Evolutionary conservation across 192 early-diverging fungal species (phyloP).

Genomic region (Coemansia sp.): DNA sequence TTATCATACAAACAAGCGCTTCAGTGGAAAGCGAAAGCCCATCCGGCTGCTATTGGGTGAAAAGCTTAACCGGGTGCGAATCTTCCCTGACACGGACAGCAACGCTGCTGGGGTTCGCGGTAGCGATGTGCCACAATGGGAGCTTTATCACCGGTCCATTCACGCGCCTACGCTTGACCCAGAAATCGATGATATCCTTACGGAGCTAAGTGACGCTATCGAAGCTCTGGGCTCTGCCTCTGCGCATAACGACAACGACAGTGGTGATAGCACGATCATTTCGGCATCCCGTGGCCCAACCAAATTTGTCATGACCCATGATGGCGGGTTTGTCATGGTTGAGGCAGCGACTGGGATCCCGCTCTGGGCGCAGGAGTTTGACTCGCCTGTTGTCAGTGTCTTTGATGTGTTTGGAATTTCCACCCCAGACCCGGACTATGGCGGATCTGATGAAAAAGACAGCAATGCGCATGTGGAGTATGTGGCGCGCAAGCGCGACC

Average conservation of each 20-base stretch:
- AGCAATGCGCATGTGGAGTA: slow-evolving; percentile 12
- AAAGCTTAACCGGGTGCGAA: slow-evolving; percentile 35
- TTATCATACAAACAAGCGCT: slow-evolving; percentile 23
- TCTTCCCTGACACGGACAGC: slow-evolving; percentile 17
- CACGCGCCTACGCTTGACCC: slow-evolving; percentile 35
- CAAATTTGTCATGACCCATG: slow-evolving; percentile 49
- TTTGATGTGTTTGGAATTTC: slow-evolving; percentile 61
- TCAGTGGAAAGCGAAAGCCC: slow-evolving; percentile 4
- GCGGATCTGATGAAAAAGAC: neutral
- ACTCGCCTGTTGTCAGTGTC: slow-evolving; percentile 55
- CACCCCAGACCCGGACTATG: slow-evolving; percentile 12
- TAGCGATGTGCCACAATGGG: slow-evolving; percentile 28
- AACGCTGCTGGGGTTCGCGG: neutral
- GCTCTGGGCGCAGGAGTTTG: slow-evolving; percentile 59
- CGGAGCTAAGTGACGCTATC: slow-evolving; percentile 59
- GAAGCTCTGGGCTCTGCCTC: slow-evolving; percentile 53
- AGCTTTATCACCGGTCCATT: slow-evolving; percentile 45
- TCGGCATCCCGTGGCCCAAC: slow-evolving; percentile 20
- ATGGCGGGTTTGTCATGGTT: slow-evolving; percentile 41
- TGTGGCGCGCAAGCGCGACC: slow-evolving; percentile 35
- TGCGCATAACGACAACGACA: slow-evolving; percentile 16
- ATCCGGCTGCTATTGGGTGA: slow-evolving; percentile 39
- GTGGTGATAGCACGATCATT: slow-evolving; percentile 14
- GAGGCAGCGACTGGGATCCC: slow-evolving; percentile 48
- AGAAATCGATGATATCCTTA: slow-evolving; percentile 32